Evolutionary conservation across 768 basidiomycete genomes (phyloP).

Genomic region (Hygrophorus pudorinus): DNA sequence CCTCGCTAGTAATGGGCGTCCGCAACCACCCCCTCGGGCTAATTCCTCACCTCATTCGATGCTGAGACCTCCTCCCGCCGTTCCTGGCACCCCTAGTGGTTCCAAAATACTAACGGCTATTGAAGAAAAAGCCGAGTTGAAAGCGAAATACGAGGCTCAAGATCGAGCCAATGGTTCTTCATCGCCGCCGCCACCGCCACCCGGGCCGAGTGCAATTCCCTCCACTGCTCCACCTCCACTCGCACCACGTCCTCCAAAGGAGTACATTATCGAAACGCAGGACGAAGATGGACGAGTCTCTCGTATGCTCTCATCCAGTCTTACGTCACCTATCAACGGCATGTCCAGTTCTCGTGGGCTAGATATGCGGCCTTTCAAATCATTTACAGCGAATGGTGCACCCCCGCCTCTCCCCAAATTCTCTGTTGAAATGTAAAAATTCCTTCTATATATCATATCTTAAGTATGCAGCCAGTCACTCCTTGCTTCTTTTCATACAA

Average conservation of each 20-base stretch:
- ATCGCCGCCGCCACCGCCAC: constrained; percentile 7
- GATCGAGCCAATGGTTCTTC: constrained; percentile 19
- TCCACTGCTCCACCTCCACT: constrained; percentile 50
- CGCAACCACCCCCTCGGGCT: constrained; percentile 13
- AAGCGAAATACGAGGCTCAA: constrained; percentile 53
- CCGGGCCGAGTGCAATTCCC: constrained; percentile 11
- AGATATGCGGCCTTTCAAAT: constrained; percentile 38
- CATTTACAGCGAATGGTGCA: constrained; percentile 26
- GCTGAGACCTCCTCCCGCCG: constrained; percentile 24
- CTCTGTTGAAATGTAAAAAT: constrained; percentile 3
- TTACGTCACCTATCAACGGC: constrained; percentile 11
- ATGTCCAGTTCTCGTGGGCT: constrained; percentile 12
- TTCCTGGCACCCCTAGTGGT: constrained; percentile 13
- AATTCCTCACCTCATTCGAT: constrained; percentile 17
- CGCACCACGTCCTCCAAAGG: constrained; percentile 64
- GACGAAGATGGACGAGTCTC: constrained; percentile 59
- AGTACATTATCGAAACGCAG: constrained; percentile 76
- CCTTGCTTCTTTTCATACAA: background rate
- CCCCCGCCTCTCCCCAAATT: constrained; percentile 27
- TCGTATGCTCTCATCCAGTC: constrained; percentile 15
- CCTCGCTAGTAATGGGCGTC: constrained; percentile 9
- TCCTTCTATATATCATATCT: background rate
- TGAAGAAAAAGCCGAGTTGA: constrained; percentile 69
- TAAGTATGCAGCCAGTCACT: no score
- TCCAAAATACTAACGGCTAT: constrained; percentile 45